A percentile compares a stretch with the other conserved stretches of the same genome.
These are phyloP conservation scores for Schizophyllum commune DNA, from an alignment of 1,284 basidiomycete genomes.

Conservation along the genomic window DNA sequence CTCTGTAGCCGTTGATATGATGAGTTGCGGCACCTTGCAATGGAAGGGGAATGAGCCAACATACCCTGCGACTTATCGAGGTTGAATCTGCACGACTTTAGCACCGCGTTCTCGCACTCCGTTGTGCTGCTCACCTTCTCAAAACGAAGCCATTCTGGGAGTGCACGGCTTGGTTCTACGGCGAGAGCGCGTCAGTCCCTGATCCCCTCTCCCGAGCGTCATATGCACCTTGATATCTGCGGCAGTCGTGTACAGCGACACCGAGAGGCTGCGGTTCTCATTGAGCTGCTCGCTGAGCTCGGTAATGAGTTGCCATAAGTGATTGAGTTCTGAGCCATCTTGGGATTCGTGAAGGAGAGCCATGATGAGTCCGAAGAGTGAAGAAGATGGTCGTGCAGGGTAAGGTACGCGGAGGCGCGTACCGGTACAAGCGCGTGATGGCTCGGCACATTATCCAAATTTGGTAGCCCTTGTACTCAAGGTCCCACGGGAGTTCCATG, in stretches of 20 bases:
- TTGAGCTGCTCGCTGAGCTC: constrained; percentile 82
- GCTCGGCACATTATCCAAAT: not conserved
- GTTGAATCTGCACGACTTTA: constrained; percentile 58
- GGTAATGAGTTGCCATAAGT: constrained; percentile 68
- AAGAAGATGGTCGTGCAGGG: too few species aligned
- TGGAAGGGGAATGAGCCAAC: constrained; percentile 2
- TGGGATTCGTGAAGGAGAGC: not conserved
- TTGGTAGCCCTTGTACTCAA: not conserved
- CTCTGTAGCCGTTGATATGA: constrained; percentile 41
- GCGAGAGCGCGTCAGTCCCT: not conserved
- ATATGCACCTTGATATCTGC: constrained; percentile 71
- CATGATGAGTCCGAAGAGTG: not conserved
- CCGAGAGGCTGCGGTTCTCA: constrained; percentile 62
- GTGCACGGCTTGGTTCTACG: constrained; percentile 56
- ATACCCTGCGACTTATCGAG: constrained; percentile 84
- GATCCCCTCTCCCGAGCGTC: not conserved
- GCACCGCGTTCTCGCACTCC: not conserved
- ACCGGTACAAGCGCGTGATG: not conserved
- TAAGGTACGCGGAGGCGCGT: too few species aligned
- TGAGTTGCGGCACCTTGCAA: not conserved
- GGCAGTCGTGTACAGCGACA: constrained; percentile 53
- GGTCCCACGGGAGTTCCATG: not conserved
- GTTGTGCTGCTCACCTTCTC: constrained; percentile 46
- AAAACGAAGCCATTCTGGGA: constrained; percentile 88
- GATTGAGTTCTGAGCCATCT: not conserved